phyloP scores from a whole-genome alignment of 2,329 filamentous ascomycete genomes.

The Aspergillus latus region DNA sequence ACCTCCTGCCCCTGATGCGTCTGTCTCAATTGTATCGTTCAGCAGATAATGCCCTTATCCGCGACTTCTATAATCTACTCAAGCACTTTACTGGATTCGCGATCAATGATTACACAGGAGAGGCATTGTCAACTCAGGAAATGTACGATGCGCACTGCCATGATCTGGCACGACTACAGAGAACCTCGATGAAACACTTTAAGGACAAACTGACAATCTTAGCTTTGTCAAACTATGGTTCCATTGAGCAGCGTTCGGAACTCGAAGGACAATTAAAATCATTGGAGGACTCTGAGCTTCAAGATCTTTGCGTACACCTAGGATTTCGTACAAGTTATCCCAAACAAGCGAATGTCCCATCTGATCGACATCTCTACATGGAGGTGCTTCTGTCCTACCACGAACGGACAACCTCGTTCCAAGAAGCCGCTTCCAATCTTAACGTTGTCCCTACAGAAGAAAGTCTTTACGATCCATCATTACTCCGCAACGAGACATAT shows the following conservation, averaged over 20 bases:
- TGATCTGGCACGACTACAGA: conserved; percentile 74
- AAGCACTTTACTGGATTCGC: conserved; percentile 85
- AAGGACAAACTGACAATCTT: conserved; percentile 88
- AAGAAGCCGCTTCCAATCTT: conserved; percentile 71
- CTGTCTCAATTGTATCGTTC: conserved; percentile 76
- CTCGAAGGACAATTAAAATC: conserved; percentile 71
- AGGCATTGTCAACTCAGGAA: conserved; percentile 69
- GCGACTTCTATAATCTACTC: conserved; percentile 77
- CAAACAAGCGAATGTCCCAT: conserved; percentile 64
- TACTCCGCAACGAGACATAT: conserved; percentile 80
- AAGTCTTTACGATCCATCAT: conserved; percentile 72
- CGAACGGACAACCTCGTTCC: conserved; percentile 77
- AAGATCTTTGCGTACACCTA: conserved; percentile 66
- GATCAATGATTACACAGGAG: conserved; percentile 85
- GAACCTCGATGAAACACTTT: conserved; percentile 75
- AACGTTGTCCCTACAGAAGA: conserved; percentile 79
- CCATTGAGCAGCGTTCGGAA: conserved; percentile 77
- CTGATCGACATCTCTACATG: conserved; percentile 50
- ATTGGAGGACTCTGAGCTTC: conserved; percentile 72
- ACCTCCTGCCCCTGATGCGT: conserved; percentile 73
- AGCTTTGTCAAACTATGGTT: conserved; percentile 86
- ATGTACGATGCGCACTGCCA: conserved; percentile 79
- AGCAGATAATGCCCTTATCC: conserved; percentile 71
- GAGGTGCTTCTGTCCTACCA: conserved; percentile 74
- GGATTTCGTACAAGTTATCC: conserved; percentile 84